A percentile compares a stretch with the other conserved stretches of the same genome.
Conservation (phyloP, 148 eudicot species). For the Nyssa sinensis region DNA sequence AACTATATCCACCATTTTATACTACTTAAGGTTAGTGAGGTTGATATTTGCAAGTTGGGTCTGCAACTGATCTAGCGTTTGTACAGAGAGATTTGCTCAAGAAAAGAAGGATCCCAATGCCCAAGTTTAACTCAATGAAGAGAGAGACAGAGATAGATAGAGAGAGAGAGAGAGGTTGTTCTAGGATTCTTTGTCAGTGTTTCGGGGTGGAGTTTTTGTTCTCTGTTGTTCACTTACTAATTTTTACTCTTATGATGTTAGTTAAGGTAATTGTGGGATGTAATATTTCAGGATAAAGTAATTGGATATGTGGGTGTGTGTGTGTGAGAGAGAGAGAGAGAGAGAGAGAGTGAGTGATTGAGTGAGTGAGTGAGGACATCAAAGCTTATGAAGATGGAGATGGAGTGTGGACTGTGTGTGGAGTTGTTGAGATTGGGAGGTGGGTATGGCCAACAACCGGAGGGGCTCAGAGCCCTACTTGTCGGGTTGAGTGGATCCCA, state of each 20-base stretch:
- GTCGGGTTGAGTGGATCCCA: conserved; percentile 44
- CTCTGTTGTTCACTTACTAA: too few species aligned
- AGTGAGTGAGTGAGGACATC: too few species aligned
- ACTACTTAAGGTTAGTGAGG: conserved; percentile 10
- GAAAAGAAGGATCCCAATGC: neutral
- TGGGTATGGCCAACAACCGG: conserved; percentile 38
- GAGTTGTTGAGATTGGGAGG: conserved; percentile 5
- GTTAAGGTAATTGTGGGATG: neutral
- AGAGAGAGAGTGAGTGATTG: too few species aligned
- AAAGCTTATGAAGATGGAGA: neutral
- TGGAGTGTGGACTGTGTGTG: conserved; percentile 1
- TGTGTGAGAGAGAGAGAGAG: too few species aligned
- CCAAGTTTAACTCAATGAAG: neutral
- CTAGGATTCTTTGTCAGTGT: neutral
- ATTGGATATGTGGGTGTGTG: too few species aligned
- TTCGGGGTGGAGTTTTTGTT: neutral
- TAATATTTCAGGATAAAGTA: too few species aligned
- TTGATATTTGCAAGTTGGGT: neutral
- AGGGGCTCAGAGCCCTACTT: conserved; percentile 26
- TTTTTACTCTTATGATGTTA: neutral
- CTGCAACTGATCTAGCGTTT: conserved; percentile 4
- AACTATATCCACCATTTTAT: conserved; percentile 6
- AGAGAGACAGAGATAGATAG: conserved; percentile 5
- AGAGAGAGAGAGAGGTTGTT: neutral
- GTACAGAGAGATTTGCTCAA: conserved; percentile 15